Percentiles rank a stretch among this genome's conserved stretches.
These are phyloP conservation scores for Microbotryomycetes sp. DNA, from an alignment of 1,284 basidiomycete species.

Conservation along the genomic window DNA sequence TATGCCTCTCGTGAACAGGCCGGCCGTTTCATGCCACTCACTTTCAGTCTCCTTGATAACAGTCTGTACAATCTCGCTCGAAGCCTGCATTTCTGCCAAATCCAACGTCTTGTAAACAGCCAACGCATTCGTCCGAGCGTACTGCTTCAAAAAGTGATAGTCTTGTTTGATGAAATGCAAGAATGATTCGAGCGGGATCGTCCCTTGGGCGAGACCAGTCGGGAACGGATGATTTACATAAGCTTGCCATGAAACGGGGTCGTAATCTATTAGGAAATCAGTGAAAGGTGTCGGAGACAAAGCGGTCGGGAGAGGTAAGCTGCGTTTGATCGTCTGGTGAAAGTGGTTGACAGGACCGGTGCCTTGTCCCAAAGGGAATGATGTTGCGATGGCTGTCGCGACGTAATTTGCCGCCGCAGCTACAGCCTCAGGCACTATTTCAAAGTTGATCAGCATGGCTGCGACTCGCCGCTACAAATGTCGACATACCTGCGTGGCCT, in stretches of 20 bases:
- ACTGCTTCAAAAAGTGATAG: slow-evolving; percentile 65
- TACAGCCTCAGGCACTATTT: slow-evolving; percentile 56
- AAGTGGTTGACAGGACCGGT: slow-evolving; percentile 83
- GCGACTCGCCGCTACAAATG: too few relatives aligned
- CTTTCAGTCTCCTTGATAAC: slow-evolving; percentile 62
- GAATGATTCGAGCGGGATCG: slow-evolving; percentile 43
- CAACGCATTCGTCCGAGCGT: slow-evolving; percentile 55
- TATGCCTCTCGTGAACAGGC: too few relatives aligned
- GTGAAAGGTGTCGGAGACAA: slow-evolving; percentile 62
- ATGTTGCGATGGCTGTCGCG: slow-evolving; percentile 65
- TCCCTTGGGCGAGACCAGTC: slow-evolving; percentile 29
- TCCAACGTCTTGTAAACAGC: slow-evolving; percentile 67
- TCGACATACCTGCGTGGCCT: slow-evolving; percentile 48
- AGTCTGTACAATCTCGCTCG: slow-evolving; percentile 59
- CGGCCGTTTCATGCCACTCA: slow-evolving; percentile 29
- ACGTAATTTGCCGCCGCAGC: slow-evolving; percentile 61
- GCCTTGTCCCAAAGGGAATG: slow-evolving; percentile 64
- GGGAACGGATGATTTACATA: slow-evolving; percentile 36
- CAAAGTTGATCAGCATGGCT: too few relatives aligned
- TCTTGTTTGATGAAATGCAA: slow-evolving; percentile 71
- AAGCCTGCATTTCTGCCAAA: slow-evolving; percentile 58
- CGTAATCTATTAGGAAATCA: slow-evolving; percentile 56
- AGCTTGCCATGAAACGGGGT: slow-evolving; percentile 34
- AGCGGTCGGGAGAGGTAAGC: slow-evolving; percentile 53
- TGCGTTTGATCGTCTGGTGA: slow-evolving; percentile 52